Evolutionary conservation across 768 basidiomycete genomes (phyloP), one percentile per base, ranked within the genome.

Genomic region (Boletus subcaerulescens): DNA sequence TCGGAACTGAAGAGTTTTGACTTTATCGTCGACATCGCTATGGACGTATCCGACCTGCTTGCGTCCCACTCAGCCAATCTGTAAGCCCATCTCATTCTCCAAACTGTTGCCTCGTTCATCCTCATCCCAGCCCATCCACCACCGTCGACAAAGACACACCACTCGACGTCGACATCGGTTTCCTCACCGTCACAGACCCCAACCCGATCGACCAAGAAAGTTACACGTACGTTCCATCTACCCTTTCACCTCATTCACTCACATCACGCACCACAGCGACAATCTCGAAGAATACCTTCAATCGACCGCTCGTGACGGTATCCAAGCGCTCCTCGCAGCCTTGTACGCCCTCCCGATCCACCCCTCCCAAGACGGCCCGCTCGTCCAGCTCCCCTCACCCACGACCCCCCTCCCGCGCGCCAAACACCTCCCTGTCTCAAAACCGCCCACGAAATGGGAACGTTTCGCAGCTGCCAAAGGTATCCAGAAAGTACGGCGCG

Each of bases 381-480:
- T 93, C 46, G 91, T 89, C 1, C 78, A 83, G 52, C 87, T 97
- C 4, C 95, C 96, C 1, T 65, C 83, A 1, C 89, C 91, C 3
- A 82, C 78, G 2, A 91, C 88, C 26, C 75, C 77, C 45, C 81
- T 98, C 1, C 97, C 97, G 0, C 83, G 97, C 22, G 81, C 93
- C 31, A 98, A 99, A 69, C 92, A 91, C 0, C 77, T 98, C 3
- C 97, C 95, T 0, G 95, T 93, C 65, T 89, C 90, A 3, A 97
- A 96, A 73, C 87, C 88, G 10, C 84, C 80, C 33, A 98, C 96
- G 8, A 98, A 97, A 72, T 99, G 97, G 97, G 92, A 98, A 76
- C 79, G 83, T 52, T 99, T 98, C 65, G 96, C 96, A 5, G 84
- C 86, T 45, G 87, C 91, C 36, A 98, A 97, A 76, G 97, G 97